Evolutionary conservation across 805 yeast species (phyloP).

Genomic region (Lachancea fermentati): DNA sequence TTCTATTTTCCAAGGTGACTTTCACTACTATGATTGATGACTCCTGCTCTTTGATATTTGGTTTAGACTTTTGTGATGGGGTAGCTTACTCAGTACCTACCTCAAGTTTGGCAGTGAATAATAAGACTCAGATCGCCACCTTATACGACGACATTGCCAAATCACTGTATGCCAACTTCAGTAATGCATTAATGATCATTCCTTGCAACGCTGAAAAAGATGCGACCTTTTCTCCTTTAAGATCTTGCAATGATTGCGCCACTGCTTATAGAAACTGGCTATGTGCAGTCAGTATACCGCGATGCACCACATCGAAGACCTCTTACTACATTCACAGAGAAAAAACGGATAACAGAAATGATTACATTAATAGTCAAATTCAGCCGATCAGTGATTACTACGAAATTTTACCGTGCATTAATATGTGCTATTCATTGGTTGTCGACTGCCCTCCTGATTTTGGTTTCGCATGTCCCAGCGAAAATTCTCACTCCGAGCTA

Average conservation of each 20-base stretch:
- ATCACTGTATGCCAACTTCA: slow-evolving; percentile 55
- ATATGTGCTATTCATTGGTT: slow-evolving; percentile 71
- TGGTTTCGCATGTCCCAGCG: slow-evolving; percentile 69
- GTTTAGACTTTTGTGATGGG: slow-evolving; percentile 66
- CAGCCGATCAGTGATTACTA: slow-evolving; percentile 54
- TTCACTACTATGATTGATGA: slow-evolving; percentile 50
- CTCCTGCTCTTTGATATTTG: slow-evolving; percentile 70
- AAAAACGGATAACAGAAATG: slow-evolving; percentile 52
- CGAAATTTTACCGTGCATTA: slow-evolving; percentile 83
- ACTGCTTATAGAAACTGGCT: slow-evolving; percentile 77
- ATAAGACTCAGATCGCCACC: slow-evolving; percentile 33
- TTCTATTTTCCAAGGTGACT: slow-evolving; percentile 48
- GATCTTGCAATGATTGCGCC: slow-evolving; percentile 69
- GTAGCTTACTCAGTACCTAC: slow-evolving; percentile 88
- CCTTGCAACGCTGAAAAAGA: slow-evolving; percentile 67
- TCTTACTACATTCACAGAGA: slow-evolving; percentile 43
- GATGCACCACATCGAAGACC: slow-evolving; percentile 57
- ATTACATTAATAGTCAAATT: slow-evolving; percentile 47
- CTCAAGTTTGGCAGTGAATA: slow-evolving; percentile 32
- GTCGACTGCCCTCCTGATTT: slow-evolving; percentile 79
- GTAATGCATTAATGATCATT: slow-evolving; percentile 67
- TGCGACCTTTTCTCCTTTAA: slow-evolving; percentile 66
- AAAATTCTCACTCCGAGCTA: slow-evolving; percentile 12
- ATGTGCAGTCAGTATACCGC: slow-evolving; percentile 81
- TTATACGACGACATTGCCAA: slow-evolving; percentile 63